A percentile compares a stretch with the other conserved stretches of the same genome.
These are phyloP conservation scores for Sarocladium oryzae DNA, from an alignment of 2,329 filamentous ascomycete genomes.

Conservation along the genomic window DNA sequence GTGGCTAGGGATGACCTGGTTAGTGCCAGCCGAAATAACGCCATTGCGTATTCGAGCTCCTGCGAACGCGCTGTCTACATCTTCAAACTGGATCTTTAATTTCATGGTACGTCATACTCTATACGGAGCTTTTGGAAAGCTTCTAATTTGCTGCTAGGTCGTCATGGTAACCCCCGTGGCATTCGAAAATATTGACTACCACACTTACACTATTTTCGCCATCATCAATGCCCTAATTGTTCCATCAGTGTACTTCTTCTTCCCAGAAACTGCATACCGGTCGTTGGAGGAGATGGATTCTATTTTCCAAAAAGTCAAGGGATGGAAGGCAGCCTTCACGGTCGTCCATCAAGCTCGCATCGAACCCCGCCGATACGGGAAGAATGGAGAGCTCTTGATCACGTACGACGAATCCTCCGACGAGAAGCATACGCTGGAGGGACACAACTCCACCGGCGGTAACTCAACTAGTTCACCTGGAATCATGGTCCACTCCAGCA, in stretches of 20 bases:
- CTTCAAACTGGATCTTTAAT: conserved; percentile 57
- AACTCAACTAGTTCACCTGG: background rate
- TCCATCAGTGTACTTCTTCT: conserved; percentile 54
- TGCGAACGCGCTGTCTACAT: conserved; percentile 49
- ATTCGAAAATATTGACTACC: conserved; percentile 49
- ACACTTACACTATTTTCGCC: conserved; percentile 61
- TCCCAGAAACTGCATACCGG: conserved; percentile 58
- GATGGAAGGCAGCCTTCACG: conserved; percentile 27
- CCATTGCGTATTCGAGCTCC: conserved; percentile 60
- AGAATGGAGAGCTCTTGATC: conserved; percentile 51
- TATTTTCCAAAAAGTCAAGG: conserved; percentile 53
- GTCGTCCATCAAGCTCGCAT: conserved; percentile 32
- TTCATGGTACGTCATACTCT: conserved; percentile 35
- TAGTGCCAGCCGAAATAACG: conserved; percentile 62
- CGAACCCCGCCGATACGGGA: conserved; percentile 51
- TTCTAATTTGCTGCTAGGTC: conserved; percentile 23
- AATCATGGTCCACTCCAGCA: background rate
- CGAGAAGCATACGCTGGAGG: conserved; percentile 17
- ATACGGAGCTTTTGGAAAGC: too few relatives aligned
- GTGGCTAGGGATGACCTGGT: conserved; percentile 54
- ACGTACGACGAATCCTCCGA: conserved; percentile 36
- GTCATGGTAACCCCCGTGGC: conserved; percentile 58
- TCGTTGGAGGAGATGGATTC: conserved; percentile 61
- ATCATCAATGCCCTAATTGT: conserved; percentile 57
- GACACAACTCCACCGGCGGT: background rate